Evolutionary conservation across 352 stramenopile genomes (phyloP).

Genomic region (Phytophthora sojae): DNA sequence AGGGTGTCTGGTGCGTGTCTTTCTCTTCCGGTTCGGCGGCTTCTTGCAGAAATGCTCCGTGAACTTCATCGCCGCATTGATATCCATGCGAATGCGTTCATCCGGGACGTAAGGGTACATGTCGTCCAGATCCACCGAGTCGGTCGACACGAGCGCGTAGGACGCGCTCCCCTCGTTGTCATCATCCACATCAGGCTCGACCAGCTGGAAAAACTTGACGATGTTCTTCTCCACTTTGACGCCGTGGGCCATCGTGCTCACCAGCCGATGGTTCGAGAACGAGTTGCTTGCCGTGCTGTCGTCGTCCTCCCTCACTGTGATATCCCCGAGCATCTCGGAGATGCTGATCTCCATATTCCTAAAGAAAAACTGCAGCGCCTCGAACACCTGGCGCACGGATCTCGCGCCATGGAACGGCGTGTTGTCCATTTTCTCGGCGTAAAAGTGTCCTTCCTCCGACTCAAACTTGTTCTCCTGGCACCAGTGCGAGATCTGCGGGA

Average conservation of each 20-base stretch:
- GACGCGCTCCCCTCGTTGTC: conserved; percentile 25
- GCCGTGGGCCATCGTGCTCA: conserved; percentile 48
- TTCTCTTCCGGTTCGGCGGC: conserved; percentile 24
- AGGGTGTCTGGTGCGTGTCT: conserved; percentile 18
- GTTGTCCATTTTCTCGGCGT: conserved; percentile 64
- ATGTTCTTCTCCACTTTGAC: conserved; percentile 60
- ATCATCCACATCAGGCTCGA: conserved; percentile 30
- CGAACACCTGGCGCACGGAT: conserved; percentile 57
- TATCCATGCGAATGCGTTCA: conserved; percentile 56
- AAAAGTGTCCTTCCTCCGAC: conserved; percentile 52
- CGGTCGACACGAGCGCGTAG: conserved; percentile 47
- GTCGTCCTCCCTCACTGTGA: conserved; percentile 66
- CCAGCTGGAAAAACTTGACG: conserved; percentile 54
- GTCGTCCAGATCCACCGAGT: conserved; percentile 64
- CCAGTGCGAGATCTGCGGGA: conserved; percentile 40
- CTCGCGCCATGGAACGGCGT: conserved; percentile 50
- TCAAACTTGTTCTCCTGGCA: conserved; percentile 59
- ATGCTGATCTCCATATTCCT: conserved; percentile 68
- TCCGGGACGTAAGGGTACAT: conserved; percentile 54
- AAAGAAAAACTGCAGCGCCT: conserved; percentile 66
- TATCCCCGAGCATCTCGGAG: conserved; percentile 62
- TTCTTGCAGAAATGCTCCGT: conserved; percentile 46
- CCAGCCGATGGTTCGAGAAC: conserved; percentile 62
- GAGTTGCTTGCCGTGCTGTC: conserved; percentile 54
- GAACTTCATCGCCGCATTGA: conserved; percentile 55